A percentile compares a stretch with the other conserved stretches of the same genome.
Evolutionary conservation across 2,329 filamentous ascomycete species (phyloP).

Genomic region (Fusarium tjaetaba): DNA sequence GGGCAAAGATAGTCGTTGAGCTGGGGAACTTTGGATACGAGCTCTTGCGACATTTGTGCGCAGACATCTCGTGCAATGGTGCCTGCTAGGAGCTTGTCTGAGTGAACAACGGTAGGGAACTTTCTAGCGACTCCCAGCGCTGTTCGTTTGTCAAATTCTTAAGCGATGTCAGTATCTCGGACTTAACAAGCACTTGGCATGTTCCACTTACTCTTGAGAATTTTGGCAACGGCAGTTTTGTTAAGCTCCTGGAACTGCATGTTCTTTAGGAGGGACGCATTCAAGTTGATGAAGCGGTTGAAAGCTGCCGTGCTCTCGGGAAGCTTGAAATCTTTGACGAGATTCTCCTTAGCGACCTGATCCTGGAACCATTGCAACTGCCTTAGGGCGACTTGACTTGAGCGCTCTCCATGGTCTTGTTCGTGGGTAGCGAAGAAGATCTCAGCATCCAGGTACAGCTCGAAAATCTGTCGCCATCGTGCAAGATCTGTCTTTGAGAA

Average conservation of each 20-base stretch:
- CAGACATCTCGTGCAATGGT: conserved; percentile 80
- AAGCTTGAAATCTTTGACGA: conserved; percentile 72
- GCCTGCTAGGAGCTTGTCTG: conserved; percentile 70
- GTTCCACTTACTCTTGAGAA: conserved; percentile 76
- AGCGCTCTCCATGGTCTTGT: conserved; percentile 72
- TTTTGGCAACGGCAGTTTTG: conserved; percentile 79
- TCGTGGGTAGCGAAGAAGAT: conserved; percentile 86
- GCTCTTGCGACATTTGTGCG: conserved; percentile 75
- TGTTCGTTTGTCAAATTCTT: conserved; percentile 88
- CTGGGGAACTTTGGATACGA: conserved; percentile 80
- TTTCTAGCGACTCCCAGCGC: conserved; percentile 73
- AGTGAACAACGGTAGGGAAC: conserved; percentile 68
- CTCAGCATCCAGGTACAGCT: conserved; percentile 80
- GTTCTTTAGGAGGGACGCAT: conserved; percentile 79
- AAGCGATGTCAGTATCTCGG: conserved; percentile 45
- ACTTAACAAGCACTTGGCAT: background rate
- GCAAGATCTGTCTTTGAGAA: conserved; percentile 74
- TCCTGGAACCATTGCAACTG: conserved; percentile 77
- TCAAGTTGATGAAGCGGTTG: conserved; percentile 75
- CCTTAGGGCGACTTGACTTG: conserved; percentile 71
- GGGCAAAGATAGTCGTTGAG: conserved; percentile 87
- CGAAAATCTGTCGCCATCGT: conserved; percentile 83
- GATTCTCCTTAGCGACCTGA: conserved; percentile 68
- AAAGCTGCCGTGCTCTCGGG: conserved; percentile 72
- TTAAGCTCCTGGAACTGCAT: conserved; percentile 89